Conservation (phyloP, 202 grass and related monocot genomes). For the Setaria viridis region DNA sequence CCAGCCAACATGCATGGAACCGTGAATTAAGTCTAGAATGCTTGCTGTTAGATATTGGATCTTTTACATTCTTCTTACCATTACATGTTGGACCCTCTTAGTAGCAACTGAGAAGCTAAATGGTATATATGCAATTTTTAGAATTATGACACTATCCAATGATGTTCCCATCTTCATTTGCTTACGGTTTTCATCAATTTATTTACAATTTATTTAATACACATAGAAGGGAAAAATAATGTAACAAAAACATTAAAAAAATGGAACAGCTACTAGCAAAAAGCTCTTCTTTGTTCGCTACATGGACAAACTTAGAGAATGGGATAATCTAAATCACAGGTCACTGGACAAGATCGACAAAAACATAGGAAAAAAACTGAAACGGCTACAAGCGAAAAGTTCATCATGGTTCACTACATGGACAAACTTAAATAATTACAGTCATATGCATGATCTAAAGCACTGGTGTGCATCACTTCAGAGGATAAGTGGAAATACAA, state of each 20-base stretch:
- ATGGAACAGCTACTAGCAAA: conserved; percentile 2
- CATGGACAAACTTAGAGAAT: neutral
- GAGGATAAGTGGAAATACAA: conserved; percentile 27
- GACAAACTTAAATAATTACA: neutral
- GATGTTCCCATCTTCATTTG: neutral
- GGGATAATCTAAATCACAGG: neutral
- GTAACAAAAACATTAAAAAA: neutral
- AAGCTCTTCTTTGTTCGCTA: neutral
- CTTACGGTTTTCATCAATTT: conserved; percentile 12
- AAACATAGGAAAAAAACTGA: neutral
- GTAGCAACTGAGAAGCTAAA: neutral
- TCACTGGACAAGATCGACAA: too few relatives aligned
- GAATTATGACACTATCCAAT: conserved; percentile 1
- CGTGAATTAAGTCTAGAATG: neutral
- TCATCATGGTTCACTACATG: neutral
- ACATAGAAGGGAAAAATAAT: too few relatives aligned
- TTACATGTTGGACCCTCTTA: neutral
- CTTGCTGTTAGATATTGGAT: neutral
- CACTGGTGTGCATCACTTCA: neutral
- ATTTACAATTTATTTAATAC: neutral
- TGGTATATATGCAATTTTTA: conserved; percentile 4
- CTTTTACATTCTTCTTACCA: neutral
- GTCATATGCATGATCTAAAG: neutral
- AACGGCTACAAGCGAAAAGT: neutral
- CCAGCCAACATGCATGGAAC: conserved; percentile 15